Evolutionary conservation across 2,329 filamentous ascomycete genomes (phyloP), one percentile per base, ranked within the genome.

Genomic region (Neurospora sp.): DNA sequence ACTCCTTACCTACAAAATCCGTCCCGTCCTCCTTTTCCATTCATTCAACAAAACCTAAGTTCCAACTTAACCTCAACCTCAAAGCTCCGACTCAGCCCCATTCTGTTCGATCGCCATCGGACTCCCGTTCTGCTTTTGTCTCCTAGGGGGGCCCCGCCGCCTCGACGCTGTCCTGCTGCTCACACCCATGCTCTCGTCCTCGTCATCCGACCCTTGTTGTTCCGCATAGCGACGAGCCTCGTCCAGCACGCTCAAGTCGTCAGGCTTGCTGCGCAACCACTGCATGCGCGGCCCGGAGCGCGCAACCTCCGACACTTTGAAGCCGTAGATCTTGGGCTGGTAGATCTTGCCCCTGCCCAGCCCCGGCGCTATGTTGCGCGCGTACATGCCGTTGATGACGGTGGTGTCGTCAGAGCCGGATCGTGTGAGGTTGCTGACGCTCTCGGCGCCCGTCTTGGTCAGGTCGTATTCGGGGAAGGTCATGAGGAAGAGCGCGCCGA

Each of bases 381-480:
- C 88, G 73, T 92, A 90, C 77, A 97, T 89, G 76, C 96, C 96
- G 79, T 99, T 98, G 76, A 98, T 89, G 73, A 86, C 83, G 33
- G 69, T 23, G 9, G 82, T 81, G 71, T 87, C 85, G 36, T 84
- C 82, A 40, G 66, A 68, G 66, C 69, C 71, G n/a, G 74, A 75
- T 43, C 76, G 81, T 77, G 73, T 75, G 76, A 73, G 80, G 70
- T 77, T 78, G 7, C 81, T 77, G 17, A 91, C 81, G n/a, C 86
- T 82, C 67, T 90, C 86, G 69, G 84, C 82, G 70, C 90, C 90
- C 75, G 89, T 89, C 77, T 91, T 90, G 39, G 90, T 90, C 71
- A 98, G 89, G 75, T 97, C 93, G 78, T 97, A 91, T 78, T 99
- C 96, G 42, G 96, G 95, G 80, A 98, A 99, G 46, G 95, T 99